A percentile compares a stretch with the other conserved stretches of the same genome.
These are phyloP conservation scores for Homolaphlyctis polyrhiza DNA, from an alignment of 371 early-diverging fungal species.

Conservation along the genomic window DNA sequence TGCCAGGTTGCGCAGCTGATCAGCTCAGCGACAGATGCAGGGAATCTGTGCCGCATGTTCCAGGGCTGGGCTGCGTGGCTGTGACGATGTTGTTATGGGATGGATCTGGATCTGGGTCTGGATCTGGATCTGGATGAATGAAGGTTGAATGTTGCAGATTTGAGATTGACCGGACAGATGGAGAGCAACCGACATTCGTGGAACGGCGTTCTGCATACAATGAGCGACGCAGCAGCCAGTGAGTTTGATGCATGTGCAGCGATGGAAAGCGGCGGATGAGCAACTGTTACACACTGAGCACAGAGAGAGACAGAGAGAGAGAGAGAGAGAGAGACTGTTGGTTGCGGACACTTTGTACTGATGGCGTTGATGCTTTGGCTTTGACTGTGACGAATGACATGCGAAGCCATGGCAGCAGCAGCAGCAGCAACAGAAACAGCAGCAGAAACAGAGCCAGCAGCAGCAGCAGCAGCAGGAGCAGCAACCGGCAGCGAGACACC, in stretches of 20 bases:
- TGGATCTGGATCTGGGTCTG: background rate
- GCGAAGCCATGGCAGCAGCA: too few species aligned
- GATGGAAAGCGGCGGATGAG: too few species aligned
- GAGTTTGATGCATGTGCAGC: background rate
- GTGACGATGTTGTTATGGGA: background rate
- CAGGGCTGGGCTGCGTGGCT: constrained; percentile 44
- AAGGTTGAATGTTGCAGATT: constrained; percentile 1
- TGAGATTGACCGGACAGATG: background rate
- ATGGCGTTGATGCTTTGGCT: too few species aligned
- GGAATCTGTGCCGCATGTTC: constrained; percentile 49
- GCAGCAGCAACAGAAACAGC: too few species aligned
- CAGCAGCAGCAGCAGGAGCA: background rate
- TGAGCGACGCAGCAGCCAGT: background rate
- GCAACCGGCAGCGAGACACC: background rate
- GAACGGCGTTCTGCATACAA: background rate
- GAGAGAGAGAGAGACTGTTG: too few species aligned
- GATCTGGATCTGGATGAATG: background rate
- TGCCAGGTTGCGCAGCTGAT: constrained; percentile 61
- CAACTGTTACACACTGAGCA: too few species aligned
- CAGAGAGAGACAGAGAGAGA: too few species aligned
- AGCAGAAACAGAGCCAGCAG: too few species aligned
- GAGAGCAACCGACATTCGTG: background rate
- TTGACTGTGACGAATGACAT: too few species aligned
- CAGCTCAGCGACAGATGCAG: constrained; percentile 43
- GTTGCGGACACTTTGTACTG: too few species aligned